A percentile compares a stretch with the other conserved stretches of the same genome.
Conservation (phyloP, 352 stramenopile genomes). For the Phytophthora tubulina region DNA sequence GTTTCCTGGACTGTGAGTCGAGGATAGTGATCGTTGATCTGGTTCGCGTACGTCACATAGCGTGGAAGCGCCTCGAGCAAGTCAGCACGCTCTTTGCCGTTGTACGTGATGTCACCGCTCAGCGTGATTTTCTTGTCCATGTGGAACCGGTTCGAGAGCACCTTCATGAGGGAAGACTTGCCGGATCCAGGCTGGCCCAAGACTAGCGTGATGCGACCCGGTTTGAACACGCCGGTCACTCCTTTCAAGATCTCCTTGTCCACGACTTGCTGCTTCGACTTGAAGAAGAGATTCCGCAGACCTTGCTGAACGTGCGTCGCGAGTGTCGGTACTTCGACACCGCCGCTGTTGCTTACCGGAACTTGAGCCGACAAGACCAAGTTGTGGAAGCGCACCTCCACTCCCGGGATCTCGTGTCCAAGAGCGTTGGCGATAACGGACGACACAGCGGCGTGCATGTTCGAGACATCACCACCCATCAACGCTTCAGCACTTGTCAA, state of each 20-base stretch:
- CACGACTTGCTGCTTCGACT: conserved; percentile 27
- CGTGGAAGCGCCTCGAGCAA: conserved; percentile 45
- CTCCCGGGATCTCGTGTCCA: conserved; percentile 50
- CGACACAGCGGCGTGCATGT: conserved; percentile 61
- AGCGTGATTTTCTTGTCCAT: conserved; percentile 53
- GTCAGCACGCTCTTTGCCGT: conserved; percentile 41
- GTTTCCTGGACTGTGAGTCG: conserved; percentile 62
- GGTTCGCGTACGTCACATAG: conserved; percentile 60
- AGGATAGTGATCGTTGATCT: conserved; percentile 24
- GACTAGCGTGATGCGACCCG: conserved; percentile 64
- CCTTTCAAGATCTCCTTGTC: conserved; percentile 61
- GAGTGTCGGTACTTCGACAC: conserved; percentile 50
- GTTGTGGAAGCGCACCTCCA: conserved; percentile 65
- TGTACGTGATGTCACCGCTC: conserved; percentile 58
- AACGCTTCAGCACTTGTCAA: conserved; percentile 58
- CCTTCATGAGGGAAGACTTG: conserved; percentile 42
- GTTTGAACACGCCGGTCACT: conserved; percentile 56
- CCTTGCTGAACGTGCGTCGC: conserved; percentile 44
- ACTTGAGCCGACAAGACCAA: conserved; percentile 50
- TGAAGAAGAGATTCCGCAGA: conserved; percentile 17
- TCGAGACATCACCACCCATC: conserved; percentile 54
- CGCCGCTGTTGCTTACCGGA: conserved; percentile 29
- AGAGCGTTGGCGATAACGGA: conserved; percentile 52
- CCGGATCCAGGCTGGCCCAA: conserved; percentile 35
- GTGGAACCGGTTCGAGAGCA: conserved; percentile 62